Evolutionary conservation across 2,329 filamentous ascomycete genomes (phyloP), one percentile per base, ranked within the genome.

Genomic region (Beauveria scarabaeidicola): DNA sequence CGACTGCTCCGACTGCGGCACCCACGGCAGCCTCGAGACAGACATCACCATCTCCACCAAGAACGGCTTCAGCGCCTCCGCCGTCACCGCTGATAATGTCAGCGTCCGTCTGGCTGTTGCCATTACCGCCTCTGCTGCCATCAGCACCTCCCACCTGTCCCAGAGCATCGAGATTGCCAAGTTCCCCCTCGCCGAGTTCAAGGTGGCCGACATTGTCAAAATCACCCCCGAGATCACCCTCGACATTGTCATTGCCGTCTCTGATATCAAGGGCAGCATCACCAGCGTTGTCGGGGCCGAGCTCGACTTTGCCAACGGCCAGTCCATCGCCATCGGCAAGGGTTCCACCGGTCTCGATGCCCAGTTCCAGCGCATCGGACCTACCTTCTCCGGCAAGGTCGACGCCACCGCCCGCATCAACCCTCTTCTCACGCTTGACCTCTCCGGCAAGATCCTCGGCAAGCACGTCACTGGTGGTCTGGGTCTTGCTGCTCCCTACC

Each of bases 31-130:
- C 48, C 48, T 61, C 47, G 47, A 57, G 6, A 52, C 50, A 25
- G 59, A 61, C 54, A 61, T 61, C 15, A 58, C 53, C 47, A 7
- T 61, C 54, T 58, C 53, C 23, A 61, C 59, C n/a, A 57, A 57
- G 48, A 11, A 57, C 41, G 59, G 59, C 38, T 61, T 61, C 53
- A 10, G 21, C 3, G 59, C 59, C 3, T 61, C 59, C 8, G 59
- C 59, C 43, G 36, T 52, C 53, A 61, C 59, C 8, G 46, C 59
- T 5, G 59, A 61, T 43, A 44, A 44, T 3, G 53, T 61, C 50
- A 43, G 48, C 40, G 53, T 53, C 19, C 59, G 54, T 32, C 59
- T 61, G 7, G 59, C 59, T 19, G 54, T 61, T 9, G 59, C 53
- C 47, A 36, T 57, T n/a, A 61, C 59, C 43, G 59, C 54, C 8